Percentiles rank a stretch among this genome's conserved stretches.
Conservation (phyloP, 805 yeast genomes). For the Cephaloascus fragrans region DNA sequence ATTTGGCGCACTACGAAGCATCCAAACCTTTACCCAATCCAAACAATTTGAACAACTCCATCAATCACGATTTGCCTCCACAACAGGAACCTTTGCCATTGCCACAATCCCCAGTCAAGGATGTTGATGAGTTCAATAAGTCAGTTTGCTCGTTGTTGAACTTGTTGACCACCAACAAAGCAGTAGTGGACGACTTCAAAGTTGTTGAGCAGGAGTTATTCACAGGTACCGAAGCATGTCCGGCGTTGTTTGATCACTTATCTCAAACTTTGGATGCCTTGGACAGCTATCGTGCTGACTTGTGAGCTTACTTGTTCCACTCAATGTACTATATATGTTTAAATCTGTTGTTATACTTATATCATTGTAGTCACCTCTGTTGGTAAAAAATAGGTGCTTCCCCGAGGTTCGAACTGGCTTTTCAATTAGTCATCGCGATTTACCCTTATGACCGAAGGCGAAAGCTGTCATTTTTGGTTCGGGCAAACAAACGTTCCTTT, state of each 20-base stretch:
- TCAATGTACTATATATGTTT: too few relatives aligned
- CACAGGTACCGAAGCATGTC: neutral
- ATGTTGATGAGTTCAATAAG: neutral
- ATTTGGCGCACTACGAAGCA: constrained; percentile 33
- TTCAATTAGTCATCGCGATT: too few relatives aligned
- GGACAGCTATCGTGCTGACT: neutral
- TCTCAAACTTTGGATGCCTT: neutral
- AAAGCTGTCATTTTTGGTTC: too few relatives aligned
- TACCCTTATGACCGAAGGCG: too few relatives aligned
- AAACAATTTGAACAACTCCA: neutral
- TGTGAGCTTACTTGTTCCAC: too few relatives aligned
- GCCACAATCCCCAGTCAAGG: neutral
- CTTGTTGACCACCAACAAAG: neutral
- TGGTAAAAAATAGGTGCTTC: too few relatives aligned
- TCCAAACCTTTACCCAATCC: constrained; percentile 13
- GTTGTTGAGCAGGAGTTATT: neutral
- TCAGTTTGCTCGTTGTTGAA: neutral
- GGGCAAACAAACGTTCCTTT: too few relatives aligned
- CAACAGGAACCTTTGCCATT: neutral
- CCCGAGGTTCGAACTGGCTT: too few relatives aligned
- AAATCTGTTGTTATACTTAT: too few relatives aligned
- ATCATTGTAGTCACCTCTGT: too few relatives aligned
- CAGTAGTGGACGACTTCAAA: neutral
- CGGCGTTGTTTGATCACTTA: neutral
- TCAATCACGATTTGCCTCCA: constrained; percentile 1